phyloP scores from a whole-genome alignment of 495 filamentous ascomycete species.

The Penicillium salamii region DNA sequence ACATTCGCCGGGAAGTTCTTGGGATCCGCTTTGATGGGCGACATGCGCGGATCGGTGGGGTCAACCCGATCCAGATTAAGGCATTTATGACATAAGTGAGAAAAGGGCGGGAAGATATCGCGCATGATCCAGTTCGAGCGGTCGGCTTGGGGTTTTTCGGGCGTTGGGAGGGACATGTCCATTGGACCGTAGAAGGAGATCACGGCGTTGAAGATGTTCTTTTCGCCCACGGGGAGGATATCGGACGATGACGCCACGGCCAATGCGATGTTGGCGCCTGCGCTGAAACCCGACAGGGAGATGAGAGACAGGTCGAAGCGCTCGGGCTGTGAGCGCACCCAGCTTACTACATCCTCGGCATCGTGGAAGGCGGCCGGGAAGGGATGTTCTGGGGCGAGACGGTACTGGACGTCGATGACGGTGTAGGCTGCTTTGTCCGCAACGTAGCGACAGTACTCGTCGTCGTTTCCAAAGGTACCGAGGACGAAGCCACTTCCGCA shows the following conservation, averaged over 20 bases:
- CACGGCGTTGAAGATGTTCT: constrained; percentile 28
- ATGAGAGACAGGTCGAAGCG: constrained; percentile 32
- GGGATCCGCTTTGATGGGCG: constrained; percentile 34
- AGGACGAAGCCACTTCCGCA: constrained; percentile 42
- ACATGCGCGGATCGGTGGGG: constrained; percentile 38
- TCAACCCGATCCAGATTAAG: constrained; percentile 18
- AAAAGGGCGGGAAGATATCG: constrained; percentile 22
- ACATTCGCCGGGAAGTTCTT: constrained; percentile 34
- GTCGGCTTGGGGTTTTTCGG: constrained; percentile 24
- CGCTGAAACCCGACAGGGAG: constrained; percentile 46
- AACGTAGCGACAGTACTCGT: constrained; percentile 39
- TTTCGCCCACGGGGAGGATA: constrained; percentile 16
- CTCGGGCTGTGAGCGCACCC: constrained; percentile 30
- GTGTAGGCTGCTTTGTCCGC: constrained; percentile 35
- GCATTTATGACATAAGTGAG: constrained; percentile 30
- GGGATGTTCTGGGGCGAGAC: constrained; percentile 71
- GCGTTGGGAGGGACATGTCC: constrained; percentile 29
- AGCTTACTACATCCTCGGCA: constrained; percentile 46
- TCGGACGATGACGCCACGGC: constrained; percentile 30
- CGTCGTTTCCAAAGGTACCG: constrained; percentile 38
- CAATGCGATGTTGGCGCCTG: constrained; percentile 44
- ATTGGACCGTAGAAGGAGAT: constrained; percentile 41
- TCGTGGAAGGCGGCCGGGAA: constrained; percentile 77
- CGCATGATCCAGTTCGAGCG: constrained; percentile 27
- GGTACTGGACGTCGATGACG: constrained; percentile 62